Evolutionary conservation across 1,139 yeast species (phyloP), one percentile per base, ranked within the genome.

Genomic region (Saccharomycopsis crataegensis): DNA sequence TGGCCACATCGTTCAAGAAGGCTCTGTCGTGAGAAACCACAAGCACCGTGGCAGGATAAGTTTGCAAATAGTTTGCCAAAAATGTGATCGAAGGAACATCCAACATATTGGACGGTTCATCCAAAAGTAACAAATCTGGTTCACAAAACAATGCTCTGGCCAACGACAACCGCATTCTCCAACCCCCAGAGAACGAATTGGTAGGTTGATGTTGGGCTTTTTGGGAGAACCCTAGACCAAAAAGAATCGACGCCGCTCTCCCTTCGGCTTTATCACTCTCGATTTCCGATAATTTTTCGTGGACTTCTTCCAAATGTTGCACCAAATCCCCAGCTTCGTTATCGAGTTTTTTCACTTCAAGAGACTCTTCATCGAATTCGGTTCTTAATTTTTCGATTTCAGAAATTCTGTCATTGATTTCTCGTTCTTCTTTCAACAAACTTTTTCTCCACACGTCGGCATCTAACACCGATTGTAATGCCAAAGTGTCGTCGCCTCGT

Each of bases 71-170:
- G 62, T 86, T 81, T 9, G 98, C 94, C 67, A 93, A 77, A 67
- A 82, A 93, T 1, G 98, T 93, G 67, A 93, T 89, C 52, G 98
- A 91, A 37, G 99, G 99, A 70, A 93, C 97, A 80, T 93, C 99
- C 96, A 93, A 86, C 97, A 91, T 93, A 84, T 93, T 93, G 61
- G 99, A 91, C 64, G 99, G 99, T 78, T 93, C 99, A 80, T 93
- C 99, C 61, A 93, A 77, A 65, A 93, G 74, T 62, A 93, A 76
- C 61, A 93, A 76, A 69, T 94, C 99, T 0, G 99, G 99, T 67
- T 88, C 86, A 77, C 97, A 93, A 77, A 93, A 93, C 67, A 93
- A 78, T 0, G 99, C 99, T 72, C 99, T 82, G 2, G 99, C 99
- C 59, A 93, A 78, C n/a, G 98, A 88, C 61, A 93, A 78, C 75